Percentiles rank a stretch among this genome's conserved stretches.
Evolutionary conservation across 257 asterid species (phyloP).

Genomic region (Henckelia pumila): DNA sequence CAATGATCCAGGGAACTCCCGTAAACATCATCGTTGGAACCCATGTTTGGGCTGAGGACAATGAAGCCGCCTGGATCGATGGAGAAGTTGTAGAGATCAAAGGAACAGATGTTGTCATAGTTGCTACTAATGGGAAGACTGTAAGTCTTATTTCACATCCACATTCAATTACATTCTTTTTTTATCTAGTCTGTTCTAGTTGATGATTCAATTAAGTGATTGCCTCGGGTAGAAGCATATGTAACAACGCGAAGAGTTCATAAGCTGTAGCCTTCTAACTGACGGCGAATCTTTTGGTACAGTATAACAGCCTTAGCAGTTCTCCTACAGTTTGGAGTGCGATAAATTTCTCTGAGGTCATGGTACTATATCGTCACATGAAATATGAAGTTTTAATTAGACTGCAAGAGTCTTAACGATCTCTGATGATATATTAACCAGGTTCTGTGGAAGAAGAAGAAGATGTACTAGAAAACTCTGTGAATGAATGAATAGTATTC

Average conservation of each 20-base stretch:
- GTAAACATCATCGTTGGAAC: constrained; percentile 88
- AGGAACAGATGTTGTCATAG: constrained; percentile 63
- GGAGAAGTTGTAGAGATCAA: constrained; percentile 71
- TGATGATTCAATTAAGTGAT: neutral
- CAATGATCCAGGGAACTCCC: constrained; percentile 79
- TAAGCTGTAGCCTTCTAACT: constrained; percentile 7
- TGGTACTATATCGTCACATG: neutral
- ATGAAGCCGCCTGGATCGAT: constrained; percentile 82
- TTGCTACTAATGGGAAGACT: constrained; percentile 58
- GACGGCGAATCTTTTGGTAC: neutral
- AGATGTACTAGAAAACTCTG: neutral
- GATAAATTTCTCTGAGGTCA: constrained; percentile 4
- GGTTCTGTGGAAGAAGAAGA: neutral
- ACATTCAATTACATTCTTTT: constrained; percentile 1
- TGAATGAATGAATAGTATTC: neutral
- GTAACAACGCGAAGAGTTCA: constrained; percentile 20
- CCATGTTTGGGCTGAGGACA: constrained; percentile 90
- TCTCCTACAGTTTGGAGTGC: neutral
- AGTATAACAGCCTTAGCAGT: constrained; percentile 8
- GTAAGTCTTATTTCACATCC: constrained; percentile 44
- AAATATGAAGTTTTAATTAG: constrained; percentile 3
- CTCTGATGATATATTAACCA: neutral
- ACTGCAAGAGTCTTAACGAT: constrained; percentile 1
- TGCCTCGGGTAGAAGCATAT: neutral
- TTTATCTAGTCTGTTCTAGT: neutral